These are phyloP conservation scores for Backusella liffmaniae DNA, from an alignment of 192 early-diverging fungal species.

Conservation along the genomic window DNA sequence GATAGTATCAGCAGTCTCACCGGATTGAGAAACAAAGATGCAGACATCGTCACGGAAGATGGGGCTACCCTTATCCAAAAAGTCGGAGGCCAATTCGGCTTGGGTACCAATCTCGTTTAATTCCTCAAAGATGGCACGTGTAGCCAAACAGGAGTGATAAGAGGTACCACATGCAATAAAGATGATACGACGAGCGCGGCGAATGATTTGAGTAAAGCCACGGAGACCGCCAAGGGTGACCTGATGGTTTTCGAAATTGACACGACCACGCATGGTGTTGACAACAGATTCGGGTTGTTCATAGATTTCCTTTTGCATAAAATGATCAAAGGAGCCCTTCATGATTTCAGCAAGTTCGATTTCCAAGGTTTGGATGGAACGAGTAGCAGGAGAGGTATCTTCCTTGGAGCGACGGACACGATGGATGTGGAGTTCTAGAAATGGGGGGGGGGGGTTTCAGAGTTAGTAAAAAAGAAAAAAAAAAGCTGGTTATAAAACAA, in stretches of 20 bases:
- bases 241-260: constrained; percentile 93
- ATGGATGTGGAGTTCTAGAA: constrained; percentile 91
- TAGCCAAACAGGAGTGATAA: constrained; percentile 95
- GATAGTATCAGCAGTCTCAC: constrained; percentile 98
- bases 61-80: constrained; percentile 92
- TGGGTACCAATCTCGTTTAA: constrained; percentile 94
- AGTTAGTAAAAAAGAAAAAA: neutral
- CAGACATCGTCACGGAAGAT: constrained; percentile 99
- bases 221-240: constrained; percentile 94
- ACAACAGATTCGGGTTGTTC: constrained; percentile 99
- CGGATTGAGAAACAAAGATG: constrained; percentile 98
- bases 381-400: constrained; percentile 78
- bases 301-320: constrained; percentile 99
- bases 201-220: constrained; percentile 88
- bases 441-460: too few relatives aligned
- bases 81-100: constrained; percentile 91
- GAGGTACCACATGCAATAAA: constrained; percentile 97
- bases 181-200: constrained; percentile 93
- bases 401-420: constrained; percentile 92
- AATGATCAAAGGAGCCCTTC: constrained; percentile 97
- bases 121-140: constrained; percentile 96
- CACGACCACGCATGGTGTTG: constrained; percentile 99
- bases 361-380: constrained; percentile 98
- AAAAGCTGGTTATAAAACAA: neutral
- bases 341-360: constrained; percentile 97